Percentiles rank a stretch among this genome's conserved stretches.
Evolutionary conservation across 2,329 filamentous ascomycete species (phyloP).

Genomic region (Pseudogymnoascus sp.): DNA sequence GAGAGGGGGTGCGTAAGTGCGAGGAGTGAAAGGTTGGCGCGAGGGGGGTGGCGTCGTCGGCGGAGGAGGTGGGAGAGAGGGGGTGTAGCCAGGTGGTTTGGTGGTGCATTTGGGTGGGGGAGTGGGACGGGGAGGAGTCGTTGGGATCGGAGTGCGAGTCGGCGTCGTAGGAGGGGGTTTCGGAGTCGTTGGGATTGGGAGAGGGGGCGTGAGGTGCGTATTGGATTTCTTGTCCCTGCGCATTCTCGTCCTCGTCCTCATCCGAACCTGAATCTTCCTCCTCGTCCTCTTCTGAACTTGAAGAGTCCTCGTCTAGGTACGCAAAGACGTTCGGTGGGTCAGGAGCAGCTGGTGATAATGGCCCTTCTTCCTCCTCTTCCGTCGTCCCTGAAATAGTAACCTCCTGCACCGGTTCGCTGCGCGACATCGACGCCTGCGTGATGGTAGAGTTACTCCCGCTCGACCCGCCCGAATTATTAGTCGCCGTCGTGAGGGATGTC

Average conservation of each 20-base stretch:
- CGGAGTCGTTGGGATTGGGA: neutral
- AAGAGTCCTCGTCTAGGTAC: constrained; percentile 21
- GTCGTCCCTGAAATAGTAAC: constrained; percentile 16
- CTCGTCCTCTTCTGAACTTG: constrained; percentile 9
- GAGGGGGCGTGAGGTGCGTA: neutral
- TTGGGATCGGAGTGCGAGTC: neutral
- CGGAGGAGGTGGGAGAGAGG: neutral
- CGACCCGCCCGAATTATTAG: constrained; percentile 32
- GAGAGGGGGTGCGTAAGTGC: neutral
- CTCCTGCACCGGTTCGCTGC: constrained; percentile 12
- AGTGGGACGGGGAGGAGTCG: neutral
- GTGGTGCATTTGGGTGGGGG: neutral
- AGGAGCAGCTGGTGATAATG: constrained; percentile 21
- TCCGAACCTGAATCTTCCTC: constrained; percentile 5
- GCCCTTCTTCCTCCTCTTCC: constrained; percentile 15
- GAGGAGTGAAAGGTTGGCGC: neutral
- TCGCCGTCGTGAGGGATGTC: constrained; percentile 25
- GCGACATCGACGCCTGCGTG: constrained; percentile 10
- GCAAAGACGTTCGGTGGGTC: constrained; percentile 13
- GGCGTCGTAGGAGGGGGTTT: neutral
- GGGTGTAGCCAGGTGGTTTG: neutral
- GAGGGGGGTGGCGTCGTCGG: neutral
- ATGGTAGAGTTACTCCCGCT: constrained; percentile 32
- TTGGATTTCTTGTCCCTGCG: neutral
- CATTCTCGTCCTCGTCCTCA: neutral